Percentiles rank a stretch among this genome's conserved stretches.
Conservation (phyloP, 768 basidiomycete genomes). For the Trametes gibbosa region DNA sequence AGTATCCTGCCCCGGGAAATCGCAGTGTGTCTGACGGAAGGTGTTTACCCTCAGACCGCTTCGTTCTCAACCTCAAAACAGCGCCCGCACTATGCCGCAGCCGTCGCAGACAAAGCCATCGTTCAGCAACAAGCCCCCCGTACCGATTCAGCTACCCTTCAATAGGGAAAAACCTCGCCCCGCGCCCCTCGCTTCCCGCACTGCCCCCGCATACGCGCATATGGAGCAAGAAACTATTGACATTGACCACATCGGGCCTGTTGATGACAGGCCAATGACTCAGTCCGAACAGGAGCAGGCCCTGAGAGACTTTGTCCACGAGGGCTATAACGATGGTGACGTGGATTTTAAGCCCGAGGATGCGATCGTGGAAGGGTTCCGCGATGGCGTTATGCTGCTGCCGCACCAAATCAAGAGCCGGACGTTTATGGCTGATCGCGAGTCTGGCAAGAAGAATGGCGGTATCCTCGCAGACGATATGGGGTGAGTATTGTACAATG, state of each 20-base stretch:
- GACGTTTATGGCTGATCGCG: slow-evolving; percentile 84
- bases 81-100: not conserved
- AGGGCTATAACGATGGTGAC: slow-evolving; percentile 31
- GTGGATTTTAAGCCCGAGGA: slow-evolving; percentile 59
- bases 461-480: slow-evolving; percentile 93
- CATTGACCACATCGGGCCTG: slow-evolving; percentile 26
- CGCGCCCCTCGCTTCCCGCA: slow-evolving; percentile 1
- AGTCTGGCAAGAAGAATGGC: slow-evolving; percentile 72
- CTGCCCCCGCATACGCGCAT: not conserved
- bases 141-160: slow-evolving; percentile 37
- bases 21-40: not conserved
- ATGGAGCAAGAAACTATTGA: slow-evolving; percentile 34
- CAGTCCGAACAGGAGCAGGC: slow-evolving; percentile 26
- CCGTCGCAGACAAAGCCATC: not conserved
- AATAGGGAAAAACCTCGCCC: slow-evolving; percentile 25
- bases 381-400: slow-evolving; percentile 63
- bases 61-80: slow-evolving; percentile 15
- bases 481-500: slow-evolving; percentile 49
- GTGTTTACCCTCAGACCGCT: slow-evolving; percentile 3
- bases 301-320: slow-evolving; percentile 29
- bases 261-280: slow-evolving; percentile 18
- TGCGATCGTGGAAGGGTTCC: slow-evolving; percentile 75
- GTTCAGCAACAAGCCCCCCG: slow-evolving; percentile 13
- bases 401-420: slow-evolving; percentile 89
- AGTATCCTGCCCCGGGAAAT: not conserved